These are phyloP conservation scores for Novymonas esmeraldas DNA, from an alignment of 208 protist genomes.

Conservation along the genomic window DNA sequence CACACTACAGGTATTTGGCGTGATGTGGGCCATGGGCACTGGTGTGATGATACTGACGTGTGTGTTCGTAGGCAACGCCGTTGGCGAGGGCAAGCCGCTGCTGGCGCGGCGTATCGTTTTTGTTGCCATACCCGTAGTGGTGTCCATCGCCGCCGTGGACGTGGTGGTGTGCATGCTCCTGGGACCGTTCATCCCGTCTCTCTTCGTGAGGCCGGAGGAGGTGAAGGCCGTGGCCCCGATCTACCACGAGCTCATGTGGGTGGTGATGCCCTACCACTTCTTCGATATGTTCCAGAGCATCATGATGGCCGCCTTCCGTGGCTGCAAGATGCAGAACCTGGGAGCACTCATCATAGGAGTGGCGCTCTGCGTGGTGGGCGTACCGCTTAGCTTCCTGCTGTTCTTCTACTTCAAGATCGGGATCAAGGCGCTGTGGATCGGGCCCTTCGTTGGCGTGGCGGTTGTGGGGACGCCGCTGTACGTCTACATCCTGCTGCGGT, in stretches of 20 bases:
- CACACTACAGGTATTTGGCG: slow-evolving; percentile 73
- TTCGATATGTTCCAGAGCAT: slow-evolving; percentile 83
- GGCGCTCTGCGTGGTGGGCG: slow-evolving; percentile 67
- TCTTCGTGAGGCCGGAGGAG: slow-evolving; percentile 62
- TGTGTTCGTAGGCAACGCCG: slow-evolving; percentile 84
- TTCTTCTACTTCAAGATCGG: slow-evolving; percentile 82
- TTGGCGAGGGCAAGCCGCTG: slow-evolving; percentile 73
- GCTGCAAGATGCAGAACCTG: slow-evolving; percentile 73
- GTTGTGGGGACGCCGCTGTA: slow-evolving; percentile 56
- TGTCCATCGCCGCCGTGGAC: slow-evolving; percentile 48
- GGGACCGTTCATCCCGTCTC: slow-evolving; percentile 52
- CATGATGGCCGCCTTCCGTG: slow-evolving; percentile 77
- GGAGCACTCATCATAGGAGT: slow-evolving; percentile 67
- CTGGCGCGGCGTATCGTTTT: slow-evolving; percentile 69
- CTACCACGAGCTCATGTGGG: slow-evolving; percentile 61
- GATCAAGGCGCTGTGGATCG: slow-evolving; percentile 78
- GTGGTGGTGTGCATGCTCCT: slow-evolving; percentile 49
- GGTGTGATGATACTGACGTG: slow-evolving; percentile 73
- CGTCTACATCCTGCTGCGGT: slow-evolving; percentile 64
- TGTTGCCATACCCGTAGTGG: slow-evolving; percentile 53
- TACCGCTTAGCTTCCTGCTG: slow-evolving; percentile 68
- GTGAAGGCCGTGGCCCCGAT: slow-evolving; percentile 48
- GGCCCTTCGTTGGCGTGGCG: slow-evolving; percentile 58
- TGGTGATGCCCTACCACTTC: slow-evolving; percentile 83
- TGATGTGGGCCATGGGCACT: slow-evolving; percentile 75